Percentiles rank a stretch among this genome's conserved stretches.
Evolutionary conservation across 805 yeast genomes (phyloP).

Genomic region (Candida pseudoglaebosa): DNA sequence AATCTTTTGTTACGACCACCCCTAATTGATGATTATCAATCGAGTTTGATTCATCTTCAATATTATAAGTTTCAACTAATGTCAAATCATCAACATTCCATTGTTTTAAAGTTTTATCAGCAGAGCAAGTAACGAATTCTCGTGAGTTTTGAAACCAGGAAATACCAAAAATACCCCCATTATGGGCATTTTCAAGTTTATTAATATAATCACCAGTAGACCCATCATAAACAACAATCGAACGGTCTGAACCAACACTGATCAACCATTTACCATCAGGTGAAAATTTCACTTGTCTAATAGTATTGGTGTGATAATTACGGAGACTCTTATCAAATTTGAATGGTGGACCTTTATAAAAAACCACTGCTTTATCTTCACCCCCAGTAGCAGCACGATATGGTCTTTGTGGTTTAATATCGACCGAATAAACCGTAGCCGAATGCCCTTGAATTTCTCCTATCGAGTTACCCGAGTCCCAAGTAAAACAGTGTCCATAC

Average conservation of each 20-base stretch:
- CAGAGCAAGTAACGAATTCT: conserved; percentile 73
- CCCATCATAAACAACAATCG: conserved; percentile 78
- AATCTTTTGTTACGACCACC: conserved; percentile 59
- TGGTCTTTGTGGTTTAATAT: conserved; percentile 82
- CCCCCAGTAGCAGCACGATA: conserved; percentile 90
- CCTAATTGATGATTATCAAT: conserved; percentile 77
- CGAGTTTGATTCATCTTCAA: conserved; percentile 30
- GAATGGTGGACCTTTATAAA: conserved; percentile 91
- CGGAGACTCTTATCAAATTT: conserved; percentile 72
- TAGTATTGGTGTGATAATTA: conserved; percentile 71
- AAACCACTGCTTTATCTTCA: conserved; percentile 82
- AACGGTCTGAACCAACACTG: conserved; percentile 83
- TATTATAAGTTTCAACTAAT: conserved; percentile 45
- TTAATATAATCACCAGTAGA: conserved; percentile 71
- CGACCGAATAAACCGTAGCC: conserved; percentile 76
- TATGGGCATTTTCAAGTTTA: conserved; percentile 52
- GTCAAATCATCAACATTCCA: conserved; percentile 48
- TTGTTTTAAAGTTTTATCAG: conserved; percentile 70
- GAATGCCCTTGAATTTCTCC: conserved; percentile 96
- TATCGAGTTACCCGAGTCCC: conserved; percentile 94
- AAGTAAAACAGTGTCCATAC: conserved; percentile 88
- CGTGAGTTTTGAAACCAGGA: conserved; percentile 59
- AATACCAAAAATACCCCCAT: conserved; percentile 78
- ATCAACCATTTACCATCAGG: conserved; percentile 74
- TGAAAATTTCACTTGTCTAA: conserved; percentile 77